Evolutionary conservation across 768 basidiomycete genomes (phyloP).

Genomic region (Suillus decipiens): DNA sequence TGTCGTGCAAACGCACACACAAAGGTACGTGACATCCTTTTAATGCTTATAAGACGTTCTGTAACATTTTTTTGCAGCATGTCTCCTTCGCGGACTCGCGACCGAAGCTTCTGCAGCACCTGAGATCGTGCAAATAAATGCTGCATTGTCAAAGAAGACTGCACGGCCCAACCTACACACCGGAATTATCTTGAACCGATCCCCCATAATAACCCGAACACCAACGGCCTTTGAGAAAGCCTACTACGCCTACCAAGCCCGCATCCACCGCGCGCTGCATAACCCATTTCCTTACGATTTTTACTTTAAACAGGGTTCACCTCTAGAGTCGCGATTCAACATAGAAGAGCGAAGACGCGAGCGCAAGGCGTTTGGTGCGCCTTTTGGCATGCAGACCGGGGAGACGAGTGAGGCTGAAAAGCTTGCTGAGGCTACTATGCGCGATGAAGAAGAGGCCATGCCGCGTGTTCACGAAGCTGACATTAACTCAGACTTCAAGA

Average conservation of each 20-base stretch:
- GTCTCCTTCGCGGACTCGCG: constrained; percentile 42
- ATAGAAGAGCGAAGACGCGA: constrained; percentile 76
- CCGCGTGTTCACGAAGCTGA: constrained; percentile 66
- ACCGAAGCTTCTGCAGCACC: constrained; percentile 36
- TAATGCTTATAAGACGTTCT: no score
- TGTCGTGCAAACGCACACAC: constrained; percentile 34
- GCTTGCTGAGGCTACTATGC: constrained; percentile 58
- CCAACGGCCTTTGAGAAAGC: constrained; percentile 75
- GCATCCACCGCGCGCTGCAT: constrained; percentile 81
- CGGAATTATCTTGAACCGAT: constrained; percentile 75
- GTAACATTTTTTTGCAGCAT: constrained; percentile 5
- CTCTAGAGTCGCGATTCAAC: constrained; percentile 79
- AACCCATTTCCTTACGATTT: constrained; percentile 89
- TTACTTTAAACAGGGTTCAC: constrained; percentile 91
- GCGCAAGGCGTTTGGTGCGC: constrained; percentile 68
- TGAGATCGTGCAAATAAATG: constrained; percentile 6
- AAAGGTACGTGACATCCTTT: constrained; percentile 24
- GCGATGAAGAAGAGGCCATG: constrained; percentile 64
- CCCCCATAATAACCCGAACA: constrained; percentile 72
- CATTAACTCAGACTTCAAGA: constrained; percentile 57
- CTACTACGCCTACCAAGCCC: constrained; percentile 81
- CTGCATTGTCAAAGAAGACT: constrained; percentile 30
- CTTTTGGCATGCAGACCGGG: constrained; percentile 49
- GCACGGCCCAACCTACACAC: constrained; percentile 48
- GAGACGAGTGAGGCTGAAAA: constrained; percentile 50